Percentiles rank a stretch among this genome's conserved stretches.
These are phyloP conservation scores for Marchantia paleacea DNA, from an alignment of 225 moss, liverwort and hornwort species.

Conservation along the genomic window DNA sequence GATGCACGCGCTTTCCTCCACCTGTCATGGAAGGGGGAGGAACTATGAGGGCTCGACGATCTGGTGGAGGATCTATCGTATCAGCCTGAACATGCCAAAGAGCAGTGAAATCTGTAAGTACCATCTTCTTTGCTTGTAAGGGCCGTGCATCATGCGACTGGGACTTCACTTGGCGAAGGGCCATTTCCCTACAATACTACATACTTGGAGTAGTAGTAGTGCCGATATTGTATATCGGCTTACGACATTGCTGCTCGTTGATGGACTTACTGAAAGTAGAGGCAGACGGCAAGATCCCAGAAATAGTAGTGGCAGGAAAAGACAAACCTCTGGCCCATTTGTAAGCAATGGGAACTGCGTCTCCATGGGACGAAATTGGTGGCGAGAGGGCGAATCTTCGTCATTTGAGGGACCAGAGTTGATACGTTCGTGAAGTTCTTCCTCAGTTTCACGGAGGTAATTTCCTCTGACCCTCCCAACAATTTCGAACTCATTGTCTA, in stretches of 20 bases:
- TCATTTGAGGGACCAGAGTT: constrained; percentile 48
- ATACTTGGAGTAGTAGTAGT: too few relatives aligned
- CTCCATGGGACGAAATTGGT: constrained; percentile 49
- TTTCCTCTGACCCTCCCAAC: constrained; percentile 42
- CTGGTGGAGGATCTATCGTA: constrained; percentile 39
- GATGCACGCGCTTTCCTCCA: constrained; percentile 31
- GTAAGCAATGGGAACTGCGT: constrained; percentile 69
- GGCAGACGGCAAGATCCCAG: neutral
- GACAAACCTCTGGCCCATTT: constrained; percentile 52
- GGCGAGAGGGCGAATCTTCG: constrained; percentile 37
- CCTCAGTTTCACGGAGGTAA: constrained; percentile 58
- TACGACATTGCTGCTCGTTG: neutral
- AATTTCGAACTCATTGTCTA: constrained; percentile 77
- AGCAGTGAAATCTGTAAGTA: neutral
- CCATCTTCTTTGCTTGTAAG: too few relatives aligned
- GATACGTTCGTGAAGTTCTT: constrained; percentile 60
- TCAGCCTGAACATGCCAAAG: constrained; percentile 2
- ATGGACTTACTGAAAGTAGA: neutral
- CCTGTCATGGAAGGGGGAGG: constrained; percentile 15
- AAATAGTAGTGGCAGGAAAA: neutral
- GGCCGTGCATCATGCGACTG: too few relatives aligned
- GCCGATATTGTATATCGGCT: neutral
- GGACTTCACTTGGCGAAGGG: too few relatives aligned
- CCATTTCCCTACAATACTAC: too few relatives aligned
- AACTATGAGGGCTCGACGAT: constrained; percentile 59